Conservation (phyloP, 176 grass and related monocot genomes). For the Poa annua region DNA sequence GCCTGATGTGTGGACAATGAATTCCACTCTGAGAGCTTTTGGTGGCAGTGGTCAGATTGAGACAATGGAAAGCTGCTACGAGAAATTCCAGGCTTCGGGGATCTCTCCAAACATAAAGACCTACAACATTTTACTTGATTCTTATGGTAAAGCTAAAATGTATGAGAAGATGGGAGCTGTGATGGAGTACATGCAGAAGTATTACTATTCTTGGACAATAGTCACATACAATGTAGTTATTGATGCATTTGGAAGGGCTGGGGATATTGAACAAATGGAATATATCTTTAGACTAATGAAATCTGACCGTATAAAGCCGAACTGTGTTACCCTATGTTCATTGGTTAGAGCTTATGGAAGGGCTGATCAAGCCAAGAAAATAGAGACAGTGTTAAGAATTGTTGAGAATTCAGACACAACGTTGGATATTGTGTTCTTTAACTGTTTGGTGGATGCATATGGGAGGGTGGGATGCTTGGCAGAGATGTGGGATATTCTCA, state of each 20-base stretch:
- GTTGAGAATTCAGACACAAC: conserved; percentile 81
- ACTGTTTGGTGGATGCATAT: conserved; percentile 96
- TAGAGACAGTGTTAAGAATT: conserved; percentile 67
- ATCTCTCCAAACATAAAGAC: conserved; percentile 91
- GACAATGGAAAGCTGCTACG: conserved; percentile 89
- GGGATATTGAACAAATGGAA: conserved; percentile 88
- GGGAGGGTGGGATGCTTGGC: conserved; percentile 80
- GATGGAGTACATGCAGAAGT: conserved; percentile 99
- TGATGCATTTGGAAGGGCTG: conserved; percentile 86
- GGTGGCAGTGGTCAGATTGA: conserved; percentile 85
- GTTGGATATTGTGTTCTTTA: conserved; percentile 90
- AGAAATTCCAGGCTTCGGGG: conserved; percentile 87
- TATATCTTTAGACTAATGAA: conserved; percentile 97
- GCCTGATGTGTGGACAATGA: conserved; percentile 99
- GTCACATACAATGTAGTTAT: conserved; percentile 96
- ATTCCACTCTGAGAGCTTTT: conserved; percentile 86
- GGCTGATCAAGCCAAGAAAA: conserved; percentile 66
- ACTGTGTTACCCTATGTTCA: conserved; percentile 90
- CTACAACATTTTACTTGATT: conserved; percentile 94
- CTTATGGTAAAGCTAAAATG: conserved; percentile 91
- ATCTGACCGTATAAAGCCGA: conserved; percentile 92
- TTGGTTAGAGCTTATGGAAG: conserved; percentile 89
- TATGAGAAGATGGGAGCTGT: conserved; percentile 98
- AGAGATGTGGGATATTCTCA: conserved; percentile 83
- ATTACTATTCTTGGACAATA: conserved; percentile 89